Conservation (phyloP, 768 basidiomycete species). For the Cyclocybe cylindracea region DNA sequence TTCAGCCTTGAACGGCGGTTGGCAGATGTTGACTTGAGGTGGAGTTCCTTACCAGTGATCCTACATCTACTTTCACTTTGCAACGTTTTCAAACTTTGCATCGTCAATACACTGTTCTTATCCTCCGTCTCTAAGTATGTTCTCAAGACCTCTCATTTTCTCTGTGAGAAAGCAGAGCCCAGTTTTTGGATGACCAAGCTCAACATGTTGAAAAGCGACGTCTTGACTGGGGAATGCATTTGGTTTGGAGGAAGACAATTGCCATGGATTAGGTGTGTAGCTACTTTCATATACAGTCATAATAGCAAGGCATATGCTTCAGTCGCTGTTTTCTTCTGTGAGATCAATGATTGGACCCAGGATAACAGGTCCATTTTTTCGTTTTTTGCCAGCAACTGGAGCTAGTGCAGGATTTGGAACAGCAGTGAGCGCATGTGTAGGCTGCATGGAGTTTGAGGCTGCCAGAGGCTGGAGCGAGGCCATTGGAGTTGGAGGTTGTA, state of each 20-base stretch:
- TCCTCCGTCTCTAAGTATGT: too few relatives aligned
- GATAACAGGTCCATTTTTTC: slow-evolving; percentile 15
- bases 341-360: slow-evolving; percentile 24
- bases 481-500: not conserved
- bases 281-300: too few relatives aligned
- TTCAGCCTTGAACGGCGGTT: slow-evolving; percentile 5
- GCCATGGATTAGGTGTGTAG: too few relatives aligned
- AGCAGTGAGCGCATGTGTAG: not conserved
- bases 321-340: slow-evolving; percentile 19
- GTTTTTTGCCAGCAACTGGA: slow-evolving; percentile 16
- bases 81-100: too few relatives aligned
- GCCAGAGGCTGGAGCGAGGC: not conserved
- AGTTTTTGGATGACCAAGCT: too few relatives aligned
- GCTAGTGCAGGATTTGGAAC: not conserved
- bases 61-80: not conserved
- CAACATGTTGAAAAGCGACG: too few relatives aligned
- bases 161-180: too few relatives aligned
- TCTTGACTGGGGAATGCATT: too few relatives aligned
- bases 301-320: slow-evolving; percentile 10
- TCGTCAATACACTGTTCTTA: too few relatives aligned
- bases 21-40: slow-evolving; percentile 7
- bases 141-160: too few relatives aligned
- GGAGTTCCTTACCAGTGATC: slow-evolving; percentile 16
- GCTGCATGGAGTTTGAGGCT: too few relatives aligned
- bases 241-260: too few relatives aligned